Conservation (phyloP, 164 flowering plant species). For the Tetrastigma voinierianum region DNA sequence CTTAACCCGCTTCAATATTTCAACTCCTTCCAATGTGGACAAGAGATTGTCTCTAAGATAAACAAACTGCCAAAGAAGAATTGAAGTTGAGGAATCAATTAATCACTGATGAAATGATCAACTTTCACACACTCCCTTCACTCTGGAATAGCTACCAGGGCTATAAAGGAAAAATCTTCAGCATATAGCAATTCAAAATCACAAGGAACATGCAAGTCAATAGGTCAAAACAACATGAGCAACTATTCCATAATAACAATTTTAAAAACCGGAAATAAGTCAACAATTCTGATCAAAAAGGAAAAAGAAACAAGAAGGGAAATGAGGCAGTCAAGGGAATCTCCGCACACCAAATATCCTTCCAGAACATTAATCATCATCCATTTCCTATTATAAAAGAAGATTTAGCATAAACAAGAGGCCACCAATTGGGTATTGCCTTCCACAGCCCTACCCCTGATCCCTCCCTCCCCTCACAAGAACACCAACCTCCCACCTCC, state of each 20-base stretch:
- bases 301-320: too few species aligned
- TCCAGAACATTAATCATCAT: too few species aligned
- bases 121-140: not conserved
- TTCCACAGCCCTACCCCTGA: too few species aligned
- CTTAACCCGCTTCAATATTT: conserved; percentile 88
- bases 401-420: too few species aligned
- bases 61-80: conserved; percentile 72
- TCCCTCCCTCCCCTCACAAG: too few species aligned
- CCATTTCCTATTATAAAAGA: too few species aligned
- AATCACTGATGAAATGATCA: not conserved
- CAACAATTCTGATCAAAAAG: too few species aligned
- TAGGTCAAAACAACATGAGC: not conserved
- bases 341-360: too few species aligned
- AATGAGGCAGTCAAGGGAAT: too few species aligned
- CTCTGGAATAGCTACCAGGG: not conserved
- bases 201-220: not conserved
- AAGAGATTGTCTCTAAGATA: conserved; percentile 98
- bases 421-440: too few species aligned
- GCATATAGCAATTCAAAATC: not conserved
- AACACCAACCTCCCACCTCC: too few species aligned
- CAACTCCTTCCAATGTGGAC: conserved; percentile 88
- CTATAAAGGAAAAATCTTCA: not conserved
- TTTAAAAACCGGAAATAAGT: too few species aligned
- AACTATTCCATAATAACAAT: not conserved
- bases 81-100: not conserved